Evolutionary conservation across 2,329 filamentous ascomycete genomes (phyloP).

Genomic region (Aspergillus nomiae): DNA sequence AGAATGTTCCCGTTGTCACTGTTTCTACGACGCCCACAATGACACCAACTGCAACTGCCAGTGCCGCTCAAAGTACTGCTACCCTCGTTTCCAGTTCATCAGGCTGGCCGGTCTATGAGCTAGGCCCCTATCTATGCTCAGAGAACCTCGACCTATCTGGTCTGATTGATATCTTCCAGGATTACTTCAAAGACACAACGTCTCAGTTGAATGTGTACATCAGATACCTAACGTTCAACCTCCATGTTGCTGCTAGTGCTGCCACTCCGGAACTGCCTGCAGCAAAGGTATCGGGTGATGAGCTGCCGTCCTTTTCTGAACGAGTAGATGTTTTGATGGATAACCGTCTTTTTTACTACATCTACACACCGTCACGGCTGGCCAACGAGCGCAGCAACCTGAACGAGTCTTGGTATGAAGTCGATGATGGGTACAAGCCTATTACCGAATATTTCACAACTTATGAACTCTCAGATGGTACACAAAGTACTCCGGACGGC

Average conservation of each 20-base stretch:
- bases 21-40: conserved; percentile 21
- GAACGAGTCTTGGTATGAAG: conserved; percentile 60
- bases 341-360: conserved; percentile 50
- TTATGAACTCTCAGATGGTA: conserved; percentile 35
- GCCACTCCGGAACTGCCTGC: conserved; percentile 46
- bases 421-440: conserved; percentile 46
- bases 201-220: conserved; percentile 58
- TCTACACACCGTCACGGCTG: conserved; percentile 58
- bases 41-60: conserved; percentile 23
- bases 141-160: conserved; percentile 53
- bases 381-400: conserved; percentile 56
- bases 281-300: conserved; percentile 39
- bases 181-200: conserved; percentile 56
- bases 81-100: conserved; percentile 26
- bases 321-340: conserved; percentile 52
- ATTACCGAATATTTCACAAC: conserved; percentile 56
- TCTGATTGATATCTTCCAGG: conserved; percentile 53
- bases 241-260: conserved; percentile 57
- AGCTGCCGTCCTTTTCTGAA: conserved; percentile 49
- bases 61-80: conserved; percentile 23
- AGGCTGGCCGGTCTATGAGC: conserved; percentile 41
- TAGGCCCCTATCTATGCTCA: conserved; percentile 61
- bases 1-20: conserved; percentile 23
- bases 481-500: conserved; percentile 57
- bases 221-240: conserved; percentile 58